Evolutionary conservation across 78 protist species (phyloP).

Genomic region (Creolimax fragrantissima): DNA sequence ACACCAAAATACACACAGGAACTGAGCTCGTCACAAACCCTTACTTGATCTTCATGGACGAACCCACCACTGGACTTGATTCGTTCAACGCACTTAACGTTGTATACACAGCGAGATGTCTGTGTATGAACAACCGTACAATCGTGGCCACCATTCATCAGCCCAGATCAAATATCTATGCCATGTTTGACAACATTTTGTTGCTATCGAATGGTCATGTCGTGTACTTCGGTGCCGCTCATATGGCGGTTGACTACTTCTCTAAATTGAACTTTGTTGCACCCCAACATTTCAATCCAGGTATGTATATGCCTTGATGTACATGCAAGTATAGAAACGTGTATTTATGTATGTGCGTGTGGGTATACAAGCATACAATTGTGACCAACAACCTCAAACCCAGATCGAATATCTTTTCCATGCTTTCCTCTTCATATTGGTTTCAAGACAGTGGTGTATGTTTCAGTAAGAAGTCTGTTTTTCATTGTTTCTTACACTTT

Average conservation of each 20-base stretch:
- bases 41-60: slow-evolving; percentile 53
- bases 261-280: not conserved
- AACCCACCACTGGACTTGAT: slow-evolving; percentile 69
- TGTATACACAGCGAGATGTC: not conserved
- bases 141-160: slow-evolving; percentile 74
- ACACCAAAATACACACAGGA: too few relatives aligned
- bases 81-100: not conserved
- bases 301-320: too few relatives aligned
- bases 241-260: not conserved
- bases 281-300: not conserved
- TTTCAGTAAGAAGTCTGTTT: too few relatives aligned
- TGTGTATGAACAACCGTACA: not conserved
- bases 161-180: slow-evolving; percentile 49
- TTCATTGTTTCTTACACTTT: too few relatives aligned
- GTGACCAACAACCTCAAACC: too few relatives aligned
- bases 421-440: too few relatives aligned
- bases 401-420: too few relatives aligned
- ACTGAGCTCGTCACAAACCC: not conserved
- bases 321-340: too few relatives aligned
- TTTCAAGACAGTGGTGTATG: too few relatives aligned
- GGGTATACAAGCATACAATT: too few relatives aligned
- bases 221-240: not conserved
- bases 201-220: not conserved
- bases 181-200: not conserved
- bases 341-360: too few relatives aligned